Conservation (phyloP, 192 early-diverging fungal genomes). For the Rhizophagus clarus region DNA sequence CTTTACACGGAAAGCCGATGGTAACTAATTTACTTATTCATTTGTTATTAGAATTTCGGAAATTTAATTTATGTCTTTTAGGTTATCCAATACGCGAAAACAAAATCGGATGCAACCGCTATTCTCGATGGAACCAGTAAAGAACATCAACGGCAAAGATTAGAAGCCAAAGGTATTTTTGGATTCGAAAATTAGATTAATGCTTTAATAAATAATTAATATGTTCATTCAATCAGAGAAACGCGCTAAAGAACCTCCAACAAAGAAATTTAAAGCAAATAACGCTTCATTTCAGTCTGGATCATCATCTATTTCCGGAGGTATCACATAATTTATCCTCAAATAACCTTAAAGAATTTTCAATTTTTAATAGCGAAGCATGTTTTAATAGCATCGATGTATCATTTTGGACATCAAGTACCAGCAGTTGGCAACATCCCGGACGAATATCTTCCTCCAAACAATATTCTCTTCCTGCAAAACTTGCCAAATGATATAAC, state of each 20-base stretch:
- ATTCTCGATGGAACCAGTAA: constrained; percentile 68
- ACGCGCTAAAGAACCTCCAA: constrained; percentile 32
- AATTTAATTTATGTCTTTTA: constrained; percentile 19
- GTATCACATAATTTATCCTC: background rate
- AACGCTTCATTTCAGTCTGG: background rate
- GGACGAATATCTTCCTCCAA: constrained; percentile 82
- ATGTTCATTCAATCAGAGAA: constrained; percentile 10
- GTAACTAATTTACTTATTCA: constrained; percentile 39
- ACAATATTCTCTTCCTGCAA: constrained; percentile 94
- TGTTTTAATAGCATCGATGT: constrained; percentile 18
- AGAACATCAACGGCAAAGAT: constrained; percentile 60
- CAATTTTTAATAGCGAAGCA: background rate
- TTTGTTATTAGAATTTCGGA: background rate
- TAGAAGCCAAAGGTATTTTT: constrained; percentile 66
- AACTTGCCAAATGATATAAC: constrained; percentile 75
- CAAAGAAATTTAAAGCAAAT: constrained; percentile 20
- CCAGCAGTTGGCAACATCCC: constrained; percentile 47
- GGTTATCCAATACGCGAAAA: constrained; percentile 58
- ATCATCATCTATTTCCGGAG: constrained; percentile 21
- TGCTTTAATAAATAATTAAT: background rate
- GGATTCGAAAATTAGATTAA: too few species aligned
- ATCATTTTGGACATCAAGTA: constrained; percentile 32
- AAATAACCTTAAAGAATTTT: background rate
- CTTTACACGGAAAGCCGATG: constrained; percentile 84
- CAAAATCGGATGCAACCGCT: constrained; percentile 64